Conservation (phyloP, 768 basidiomycete genomes). For the Serendipita vermifera region DNA sequence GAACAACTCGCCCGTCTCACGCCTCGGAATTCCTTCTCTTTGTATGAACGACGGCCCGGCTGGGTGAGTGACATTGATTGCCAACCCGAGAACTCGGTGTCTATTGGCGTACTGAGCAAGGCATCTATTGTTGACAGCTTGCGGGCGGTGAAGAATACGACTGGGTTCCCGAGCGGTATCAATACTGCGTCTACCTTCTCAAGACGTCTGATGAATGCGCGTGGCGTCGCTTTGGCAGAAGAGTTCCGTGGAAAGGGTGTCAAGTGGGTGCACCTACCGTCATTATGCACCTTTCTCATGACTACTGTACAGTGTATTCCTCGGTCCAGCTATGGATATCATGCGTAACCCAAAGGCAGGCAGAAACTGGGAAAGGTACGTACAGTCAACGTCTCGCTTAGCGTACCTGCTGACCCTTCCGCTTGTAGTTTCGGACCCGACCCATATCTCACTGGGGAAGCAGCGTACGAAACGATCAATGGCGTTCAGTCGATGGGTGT, state of each 20-base stretch:
- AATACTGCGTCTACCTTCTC: slow-evolving; percentile 9
- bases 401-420: background rate
- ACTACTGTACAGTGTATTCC: slow-evolving; percentile 9
- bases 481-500: slow-evolving; percentile 42
- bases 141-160: background rate
- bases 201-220: slow-evolving; percentile 13
- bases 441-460: slow-evolving; percentile 41
- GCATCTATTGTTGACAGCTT: background rate
- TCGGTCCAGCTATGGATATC: slow-evolving; percentile 15
- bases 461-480: slow-evolving; percentile 39
- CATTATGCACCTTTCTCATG: background rate
- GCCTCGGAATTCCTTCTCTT: slow-evolving; percentile 12
- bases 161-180: background rate
- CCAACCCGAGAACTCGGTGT: background rate
- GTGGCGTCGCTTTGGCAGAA: slow-evolving; percentile 12
- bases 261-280: slow-evolving; percentile 3
- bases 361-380: slow-evolving; percentile 15
- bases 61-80: slow-evolving; percentile 6
- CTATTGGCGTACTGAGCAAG: background rate
- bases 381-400: background rate
- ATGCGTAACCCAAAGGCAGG: slow-evolving; percentile 13
- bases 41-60: slow-evolving; percentile 15
- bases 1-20: slow-evolving; percentile 9
- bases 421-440: slow-evolving; percentile 35
- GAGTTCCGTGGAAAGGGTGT: slow-evolving; percentile 14